These are phyloP conservation scores for Fraxinus cuspidata DNA, from an alignment of 257 asterid species.

Conservation along the genomic window DNA sequence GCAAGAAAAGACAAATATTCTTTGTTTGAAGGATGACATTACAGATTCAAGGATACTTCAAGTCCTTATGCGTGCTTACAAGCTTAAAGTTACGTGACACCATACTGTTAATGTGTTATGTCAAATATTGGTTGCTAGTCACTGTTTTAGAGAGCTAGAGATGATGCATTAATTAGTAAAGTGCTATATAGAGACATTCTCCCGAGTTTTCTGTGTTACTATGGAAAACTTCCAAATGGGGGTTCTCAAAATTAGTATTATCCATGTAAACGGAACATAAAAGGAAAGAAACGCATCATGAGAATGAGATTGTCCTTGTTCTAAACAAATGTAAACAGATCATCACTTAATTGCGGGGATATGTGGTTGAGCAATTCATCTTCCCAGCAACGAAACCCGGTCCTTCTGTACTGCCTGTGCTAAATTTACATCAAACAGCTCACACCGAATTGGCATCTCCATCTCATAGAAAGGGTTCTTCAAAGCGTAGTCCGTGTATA, in stretches of 20 bases:
- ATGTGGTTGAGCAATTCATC: slow-evolving; percentile 47
- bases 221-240: not conserved
- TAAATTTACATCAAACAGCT: slow-evolving; percentile 80
- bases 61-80: too few species aligned
- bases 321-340: not conserved
- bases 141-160: too few species aligned
- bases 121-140: too few species aligned
- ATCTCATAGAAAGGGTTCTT: slow-evolving; percentile 97
- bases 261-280: not conserved
- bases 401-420: slow-evolving; percentile 88
- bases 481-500: slow-evolving; percentile 85
- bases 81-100: too few species aligned
- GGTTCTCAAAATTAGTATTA: not conserved
- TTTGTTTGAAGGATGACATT: too few species aligned
- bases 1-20: too few species aligned
- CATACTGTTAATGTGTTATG: too few species aligned
- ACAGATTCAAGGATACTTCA: too few species aligned
- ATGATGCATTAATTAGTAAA: too few species aligned
- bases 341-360: not conserved
- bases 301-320: not conserved
- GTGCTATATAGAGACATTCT: too few species aligned
- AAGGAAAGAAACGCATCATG: not conserved
- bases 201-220: too few species aligned
- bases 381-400: slow-evolving; percentile 65
- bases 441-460: slow-evolving; percentile 98